Evolutionary conservation across 352 stramenopile genomes (phyloP).

Genomic region (Peronospora belbahrii): DNA sequence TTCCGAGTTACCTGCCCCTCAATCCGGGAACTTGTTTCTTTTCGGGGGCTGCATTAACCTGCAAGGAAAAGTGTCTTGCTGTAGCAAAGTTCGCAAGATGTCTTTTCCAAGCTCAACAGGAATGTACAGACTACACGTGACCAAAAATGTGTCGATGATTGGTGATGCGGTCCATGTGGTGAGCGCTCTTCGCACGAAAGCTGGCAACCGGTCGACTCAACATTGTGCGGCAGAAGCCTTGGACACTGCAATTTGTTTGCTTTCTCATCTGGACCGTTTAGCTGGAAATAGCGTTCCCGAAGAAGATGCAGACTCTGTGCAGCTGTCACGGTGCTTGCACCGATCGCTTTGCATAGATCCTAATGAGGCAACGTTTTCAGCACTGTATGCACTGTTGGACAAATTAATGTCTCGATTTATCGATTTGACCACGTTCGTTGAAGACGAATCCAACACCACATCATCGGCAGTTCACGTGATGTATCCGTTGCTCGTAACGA

Average conservation of each 20-base stretch:
- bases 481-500: constrained; percentile 66
- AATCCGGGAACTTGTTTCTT: constrained; percentile 31
- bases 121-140: constrained; percentile 37
- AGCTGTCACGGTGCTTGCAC: constrained; percentile 71
- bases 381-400: constrained; percentile 46
- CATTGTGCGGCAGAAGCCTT: constrained; percentile 41
- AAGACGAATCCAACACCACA: constrained; percentile 8
- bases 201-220: constrained; percentile 22
- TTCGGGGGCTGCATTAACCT: constrained; percentile 32
- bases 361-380: constrained; percentile 61
- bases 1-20: constrained; percentile 12
- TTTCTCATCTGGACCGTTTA: constrained; percentile 74
- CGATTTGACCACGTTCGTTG: constrained; percentile 1
- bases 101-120: constrained; percentile 24
- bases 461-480: constrained; percentile 35
- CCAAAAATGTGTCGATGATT: constrained; percentile 43
- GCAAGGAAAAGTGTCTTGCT: constrained; percentile 17
- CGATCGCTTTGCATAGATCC: constrained; percentile 76
- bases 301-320: constrained; percentile 69
- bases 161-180: constrained; percentile 51
- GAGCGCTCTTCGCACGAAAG: constrained; percentile 36
- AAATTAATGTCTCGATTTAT: constrained; percentile 31
- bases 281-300: constrained; percentile 63
- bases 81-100: constrained; percentile 30
- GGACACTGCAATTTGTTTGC: constrained; percentile 63